Base-by-base conservation (phyloP, 1,284 basidiomycete genomes). In the Gymnopus androsaceus region DNA sequence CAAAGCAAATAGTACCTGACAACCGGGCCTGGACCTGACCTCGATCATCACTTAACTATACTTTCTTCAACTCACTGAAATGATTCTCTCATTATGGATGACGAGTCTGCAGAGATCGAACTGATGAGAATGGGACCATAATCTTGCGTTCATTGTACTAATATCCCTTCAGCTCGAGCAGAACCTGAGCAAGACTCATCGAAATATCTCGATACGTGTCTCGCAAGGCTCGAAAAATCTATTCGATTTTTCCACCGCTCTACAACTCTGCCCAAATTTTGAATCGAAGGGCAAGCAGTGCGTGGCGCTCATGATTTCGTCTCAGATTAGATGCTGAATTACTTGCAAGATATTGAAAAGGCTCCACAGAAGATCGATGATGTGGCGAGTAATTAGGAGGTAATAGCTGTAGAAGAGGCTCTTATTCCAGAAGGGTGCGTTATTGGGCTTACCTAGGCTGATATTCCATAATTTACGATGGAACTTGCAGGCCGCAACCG, bases 171-270 rank as follows among this genome's bases (percentile, higher is more conserved):
- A 91, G 90, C 80, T 92, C 9, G 89, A 92, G 72, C 90, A 92
- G 70, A 92, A 92, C 67, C 76, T 92, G 45, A 85, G 88, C 69
- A 92, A 92, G 71, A 92, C 90, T 0, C 80, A 82, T 23, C 89
- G 50, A 84, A 86, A 60, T 90, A 85, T 64, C 90, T 92, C 63
- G 90, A 92, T 67, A 83, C 83, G 1, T 80, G 90, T 23, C 72
- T 92, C 9, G 83, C 87, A 36, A 90, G 87, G 67, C 77, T 92
- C 27, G 90, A 92, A 65, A 92, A 91, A 64, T 87, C 88, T 3
- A 90, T 92, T 54, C n/a, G n/a, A n/a, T n/a, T n/a, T n/a, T n/a
- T n/a, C 69, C 87, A 15, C 90, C 90, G 0, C 68, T 92, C 14
- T 90, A 92, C 63, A 81, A 77, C 2, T 85, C 87, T 1, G 86